A percentile compares a stretch with the other conserved stretches of the same genome.
Conservation (phyloP, 768 basidiomycete species). For the Tylopilus plumbeoviolaceoides region DNA sequence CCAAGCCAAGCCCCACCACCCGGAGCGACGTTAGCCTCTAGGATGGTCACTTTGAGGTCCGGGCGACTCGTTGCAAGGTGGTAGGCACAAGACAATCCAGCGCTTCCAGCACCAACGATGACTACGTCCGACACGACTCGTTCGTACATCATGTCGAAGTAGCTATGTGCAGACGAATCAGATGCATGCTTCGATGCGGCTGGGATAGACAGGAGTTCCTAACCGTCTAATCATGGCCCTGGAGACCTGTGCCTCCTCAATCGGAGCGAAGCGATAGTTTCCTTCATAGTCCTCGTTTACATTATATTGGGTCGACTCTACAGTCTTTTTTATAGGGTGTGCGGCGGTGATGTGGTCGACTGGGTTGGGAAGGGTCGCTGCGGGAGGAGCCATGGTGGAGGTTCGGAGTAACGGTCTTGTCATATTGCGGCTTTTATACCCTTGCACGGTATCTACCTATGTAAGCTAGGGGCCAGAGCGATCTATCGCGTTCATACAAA, state of each 20-base stretch:
- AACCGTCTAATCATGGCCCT: constrained; percentile 77
- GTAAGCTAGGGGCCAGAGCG: not conserved
- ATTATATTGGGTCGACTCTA: constrained; percentile 14
- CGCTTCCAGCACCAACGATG: constrained; percentile 69
- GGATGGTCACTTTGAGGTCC: constrained; percentile 60
- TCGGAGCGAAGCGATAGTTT: constrained; percentile 64
- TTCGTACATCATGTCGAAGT: constrained; percentile 72
- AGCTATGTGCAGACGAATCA: constrained; percentile 37
- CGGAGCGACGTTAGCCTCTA: constrained; percentile 78
- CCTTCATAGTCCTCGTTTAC: constrained; percentile 47
- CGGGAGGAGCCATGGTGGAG: constrained; percentile 36
- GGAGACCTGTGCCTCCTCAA: constrained; percentile 72
- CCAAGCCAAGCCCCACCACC: constrained; percentile 79
- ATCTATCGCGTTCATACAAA: not conserved
- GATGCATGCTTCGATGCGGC: not conserved
- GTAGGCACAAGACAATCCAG: constrained; percentile 72
- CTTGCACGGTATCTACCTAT: not conserved
- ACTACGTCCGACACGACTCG: constrained; percentile 73
- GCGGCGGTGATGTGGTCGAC: constrained; percentile 21
- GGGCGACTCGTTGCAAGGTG: constrained; percentile 63
- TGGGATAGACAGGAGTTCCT: not conserved
- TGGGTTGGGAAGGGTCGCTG: constrained; percentile 26
- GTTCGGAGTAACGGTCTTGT: not conserved
- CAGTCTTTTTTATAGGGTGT: constrained; percentile 22
- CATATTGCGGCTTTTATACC: constrained; percentile 4